Evolutionary conservation across 169 alveolate genomes (phyloP), one percentile per base, ranked within the genome.

Genomic region (Cyclospora cayetanensis): DNA sequence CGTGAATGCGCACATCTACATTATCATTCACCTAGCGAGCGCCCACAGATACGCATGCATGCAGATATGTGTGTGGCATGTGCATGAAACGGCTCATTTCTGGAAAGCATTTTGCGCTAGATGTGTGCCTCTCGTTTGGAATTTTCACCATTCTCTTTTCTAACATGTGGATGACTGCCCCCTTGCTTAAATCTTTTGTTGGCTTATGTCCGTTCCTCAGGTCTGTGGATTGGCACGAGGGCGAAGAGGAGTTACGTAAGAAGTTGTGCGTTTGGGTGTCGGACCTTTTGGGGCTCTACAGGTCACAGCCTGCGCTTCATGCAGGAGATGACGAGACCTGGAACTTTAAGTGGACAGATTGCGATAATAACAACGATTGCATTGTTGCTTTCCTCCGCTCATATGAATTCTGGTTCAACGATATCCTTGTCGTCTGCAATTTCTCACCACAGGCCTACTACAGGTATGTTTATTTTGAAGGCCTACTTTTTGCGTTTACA

Each of bases 221-320:
- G 89, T 94, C 96, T 34, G 95, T 94, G 9, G 96, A 94, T 74
- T 94, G 96, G 96, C 95, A 94, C 87, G 96, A 94, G 41, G 95
- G 95, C 22, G 95, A 94, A 35, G 96, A 94, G 76, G 95, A 92
- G 27, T 83, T 90, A 29, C 92, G 96, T 55, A 93, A 91, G 37
- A 94, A 93, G 55, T 85, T 91, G 39, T 93, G 95, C 42, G 82
- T 94, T 4, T 94, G 93, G 92, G 87, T 94, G 22, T 87, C 94
- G 31, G 95, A 94, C 76, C 94, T 94, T 35, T 55, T 94, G 80
- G 94, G 89, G 27, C 76, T 86, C 34, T 94, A 94, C 93, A 93
- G 53, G 46, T 34, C 53, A 37, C 90, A 93, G 83, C 91, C 91
- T 25, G 95, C 95, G 37, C 91, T 94, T 50, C 94, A 94, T 84